phyloP scores from a whole-genome alignment of 257 asterid species.

The Nicotiana tomentosiformis region DNA sequence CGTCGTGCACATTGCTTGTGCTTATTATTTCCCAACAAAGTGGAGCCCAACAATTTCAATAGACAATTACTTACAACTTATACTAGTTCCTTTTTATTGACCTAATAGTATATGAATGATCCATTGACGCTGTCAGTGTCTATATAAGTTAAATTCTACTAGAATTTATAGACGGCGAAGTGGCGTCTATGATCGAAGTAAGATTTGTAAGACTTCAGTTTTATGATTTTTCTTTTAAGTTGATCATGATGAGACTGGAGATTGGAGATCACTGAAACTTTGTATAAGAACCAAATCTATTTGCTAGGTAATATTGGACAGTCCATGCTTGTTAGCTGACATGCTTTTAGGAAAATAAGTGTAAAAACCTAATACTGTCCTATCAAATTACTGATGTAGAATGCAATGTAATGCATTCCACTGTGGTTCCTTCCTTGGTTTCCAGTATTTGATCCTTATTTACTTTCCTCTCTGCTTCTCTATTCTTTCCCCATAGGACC shows the following conservation, averaged over 20 bases:
- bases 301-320: not conserved
- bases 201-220: not conserved
- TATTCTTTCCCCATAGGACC: slow-evolving; percentile 60
- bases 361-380: not conserved
- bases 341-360: not conserved
- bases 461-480: slow-evolving; percentile 28
- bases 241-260: not conserved
- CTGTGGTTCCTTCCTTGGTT: slow-evolving; percentile 26
- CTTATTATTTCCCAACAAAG: no score
- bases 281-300: not conserved
- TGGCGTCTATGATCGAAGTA: not conserved
- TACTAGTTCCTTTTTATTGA: not conserved
- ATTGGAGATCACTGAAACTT: not conserved
- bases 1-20: no score
- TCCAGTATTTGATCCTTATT: slow-evolving; percentile 9
- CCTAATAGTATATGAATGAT: no score
- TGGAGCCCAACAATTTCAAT: no score
- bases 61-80: not conserved
- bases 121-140: no score
- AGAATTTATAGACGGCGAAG: not conserved
- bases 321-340: no score
- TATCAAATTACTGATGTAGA: slow-evolving; percentile 8
- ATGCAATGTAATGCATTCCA: slow-evolving; percentile 12
- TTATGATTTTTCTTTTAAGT: not conserved
- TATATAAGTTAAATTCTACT: not conserved